These are phyloP conservation scores for Dactylellina sp. DNA, from an alignment of 2,329 filamentous ascomycete genomes.

Conservation along the genomic window DNA sequence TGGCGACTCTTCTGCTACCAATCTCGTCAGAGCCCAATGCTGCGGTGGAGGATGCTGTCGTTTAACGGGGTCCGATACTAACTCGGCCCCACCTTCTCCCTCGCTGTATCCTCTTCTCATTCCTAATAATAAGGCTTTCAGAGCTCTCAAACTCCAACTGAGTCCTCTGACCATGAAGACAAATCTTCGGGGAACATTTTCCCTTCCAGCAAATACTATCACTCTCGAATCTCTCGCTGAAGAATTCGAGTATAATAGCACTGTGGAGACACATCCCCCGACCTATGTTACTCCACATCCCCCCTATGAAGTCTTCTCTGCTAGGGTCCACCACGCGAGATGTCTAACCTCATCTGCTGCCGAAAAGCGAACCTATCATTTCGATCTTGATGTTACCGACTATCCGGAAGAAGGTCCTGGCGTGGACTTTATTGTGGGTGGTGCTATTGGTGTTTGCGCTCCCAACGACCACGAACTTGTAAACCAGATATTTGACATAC, in stretches of 20 bases:
- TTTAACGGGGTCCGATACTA: constrained; percentile 40
- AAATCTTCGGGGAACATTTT: constrained; percentile 76
- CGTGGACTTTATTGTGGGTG: constrained; percentile 94
- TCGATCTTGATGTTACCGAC: constrained; percentile 94
- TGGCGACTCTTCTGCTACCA: constrained; percentile 60
- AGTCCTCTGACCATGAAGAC: constrained; percentile 77
- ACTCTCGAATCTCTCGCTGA: constrained; percentile 73
- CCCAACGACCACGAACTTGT: constrained; percentile 83
- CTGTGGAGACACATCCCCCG: constrained; percentile 76
- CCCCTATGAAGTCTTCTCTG: constrained; percentile 89
- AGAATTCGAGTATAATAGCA: constrained; percentile 62
- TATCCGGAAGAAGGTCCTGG: constrained; percentile 84
- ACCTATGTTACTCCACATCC: constrained; percentile 93
- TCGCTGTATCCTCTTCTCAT: constrained; percentile 60
- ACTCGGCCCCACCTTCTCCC: constrained; percentile 42
- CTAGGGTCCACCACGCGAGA: constrained; percentile 84
- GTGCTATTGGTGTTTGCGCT: constrained; percentile 91
- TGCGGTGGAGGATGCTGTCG: constrained; percentile 60
- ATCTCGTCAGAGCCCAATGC: constrained; percentile 58
- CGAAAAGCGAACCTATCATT: constrained; percentile 97
- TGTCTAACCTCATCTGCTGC: constrained; percentile 89
- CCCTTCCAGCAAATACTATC: constrained; percentile 80
- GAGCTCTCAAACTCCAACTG: constrained; percentile 80
- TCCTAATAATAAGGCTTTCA: constrained; percentile 87
- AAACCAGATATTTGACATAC: constrained; percentile 83